Conservation (phyloP, 306 rosid genomes). For the Crotalaria pallida region DNA sequence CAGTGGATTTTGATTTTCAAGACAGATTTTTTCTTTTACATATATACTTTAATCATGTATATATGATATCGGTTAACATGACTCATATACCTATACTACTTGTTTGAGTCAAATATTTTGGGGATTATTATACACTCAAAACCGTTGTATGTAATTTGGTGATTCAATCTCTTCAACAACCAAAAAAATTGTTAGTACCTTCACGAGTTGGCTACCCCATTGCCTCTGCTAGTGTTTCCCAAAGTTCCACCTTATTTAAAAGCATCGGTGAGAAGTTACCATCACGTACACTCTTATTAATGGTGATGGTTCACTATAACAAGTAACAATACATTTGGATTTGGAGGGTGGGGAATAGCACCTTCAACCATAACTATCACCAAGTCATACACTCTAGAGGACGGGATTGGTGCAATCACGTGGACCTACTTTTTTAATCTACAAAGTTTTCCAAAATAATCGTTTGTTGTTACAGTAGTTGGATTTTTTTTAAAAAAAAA, state of each 20-base stretch:
- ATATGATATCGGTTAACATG: too few relatives aligned
- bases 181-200: neutral
- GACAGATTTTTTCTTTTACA: too few relatives aligned
- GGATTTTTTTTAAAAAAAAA: too few relatives aligned
- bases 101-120: neutral
- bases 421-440: slow-evolving; percentile 13
- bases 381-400: slow-evolving; percentile 1
- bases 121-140: neutral
- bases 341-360: slow-evolving; percentile 29
- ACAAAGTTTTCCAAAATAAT: neutral
- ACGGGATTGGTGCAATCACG: slow-evolving; percentile 25
- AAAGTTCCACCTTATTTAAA: neutral
- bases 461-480: neutral
- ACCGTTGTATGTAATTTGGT: too few relatives aligned
- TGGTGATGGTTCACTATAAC: slow-evolving; percentile 22
- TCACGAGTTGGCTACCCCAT: slow-evolving; percentile 13
- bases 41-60: too few relatives aligned
- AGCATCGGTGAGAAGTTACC: slow-evolving; percentile 27
- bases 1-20: too few relatives aligned
- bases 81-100: neutral
- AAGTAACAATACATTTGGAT: slow-evolving; percentile 7
- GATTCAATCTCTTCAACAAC: neutral
- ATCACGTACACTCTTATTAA: slow-evolving; percentile 15
- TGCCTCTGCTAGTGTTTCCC: slow-evolving; percentile 10
- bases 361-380: slow-evolving; percentile 25